A percentile compares a stretch with the other conserved stretches of the same genome.
Evolutionary conservation across 192 early-diverging fungal genomes (phyloP).

Genomic region (Mortierella antarctica): DNA sequence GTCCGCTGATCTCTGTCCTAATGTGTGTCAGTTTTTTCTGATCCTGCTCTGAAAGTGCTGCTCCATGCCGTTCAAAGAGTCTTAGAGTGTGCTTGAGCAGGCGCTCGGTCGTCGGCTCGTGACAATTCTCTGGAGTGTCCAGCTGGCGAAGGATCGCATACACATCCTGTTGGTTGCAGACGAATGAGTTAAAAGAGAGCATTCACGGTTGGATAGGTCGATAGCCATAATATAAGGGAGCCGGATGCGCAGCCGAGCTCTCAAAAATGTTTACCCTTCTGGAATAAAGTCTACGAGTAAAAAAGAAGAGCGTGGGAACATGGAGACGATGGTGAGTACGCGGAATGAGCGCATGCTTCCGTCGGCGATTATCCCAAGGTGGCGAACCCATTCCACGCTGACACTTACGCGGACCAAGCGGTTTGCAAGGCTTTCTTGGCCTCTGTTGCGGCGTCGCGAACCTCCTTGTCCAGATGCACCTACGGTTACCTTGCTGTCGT

Average conservation of each 20-base stretch:
- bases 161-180: slow-evolving; percentile 61
- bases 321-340: no score
- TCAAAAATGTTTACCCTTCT: slow-evolving; percentile 18
- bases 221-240: no score
- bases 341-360: background rate
- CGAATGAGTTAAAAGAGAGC: background rate
- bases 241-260: background rate
- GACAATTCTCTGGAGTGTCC: slow-evolving; percentile 51
- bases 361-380: background rate
- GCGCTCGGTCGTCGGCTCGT: slow-evolving; percentile 73
- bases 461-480: slow-evolving; percentile 61
- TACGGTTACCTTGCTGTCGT: background rate
- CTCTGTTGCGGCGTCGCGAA: slow-evolving; percentile 74
- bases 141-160: slow-evolving; percentile 66
- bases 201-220: background rate
- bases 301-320: background rate
- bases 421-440: slow-evolving; percentile 72
- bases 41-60: slow-evolving; percentile 70
- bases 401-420: slow-evolving; percentile 71
- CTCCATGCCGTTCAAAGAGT: slow-evolving; percentile 77
- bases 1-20: slow-evolving; percentile 73
- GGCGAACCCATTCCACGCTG: slow-evolving; percentile 35
- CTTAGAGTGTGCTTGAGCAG: slow-evolving; percentile 75
- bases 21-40: slow-evolving; percentile 71
- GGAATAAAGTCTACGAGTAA: slow-evolving; percentile 34